These are phyloP conservation scores for Starmerella potacharoeniae DNA, from an alignment of 805 yeast species.

Conservation along the genomic window DNA sequence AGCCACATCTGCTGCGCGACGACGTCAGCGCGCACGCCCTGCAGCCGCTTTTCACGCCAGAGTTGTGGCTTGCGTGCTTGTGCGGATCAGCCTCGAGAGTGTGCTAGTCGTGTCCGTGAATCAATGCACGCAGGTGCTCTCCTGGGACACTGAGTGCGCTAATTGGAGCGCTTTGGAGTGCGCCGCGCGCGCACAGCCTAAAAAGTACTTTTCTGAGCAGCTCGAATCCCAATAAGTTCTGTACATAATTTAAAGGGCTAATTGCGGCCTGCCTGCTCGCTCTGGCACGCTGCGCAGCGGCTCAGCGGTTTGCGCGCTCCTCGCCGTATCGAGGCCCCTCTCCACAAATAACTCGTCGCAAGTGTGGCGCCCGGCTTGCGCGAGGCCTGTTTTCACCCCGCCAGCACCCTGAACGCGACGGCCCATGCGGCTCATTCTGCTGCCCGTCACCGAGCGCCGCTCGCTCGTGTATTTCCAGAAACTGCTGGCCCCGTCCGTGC, in stretches of 20 bases:
- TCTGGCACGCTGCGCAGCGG: too few species aligned
- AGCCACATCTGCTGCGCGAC: not conserved
- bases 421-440: conserved; percentile 47
- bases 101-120: too few species aligned
- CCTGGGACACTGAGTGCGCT: too few species aligned
- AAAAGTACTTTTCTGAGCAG: too few species aligned
- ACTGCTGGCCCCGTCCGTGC: conserved; percentile 31
- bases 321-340: not conserved
- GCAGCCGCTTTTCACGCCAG: not conserved
- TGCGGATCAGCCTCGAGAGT: too few species aligned
- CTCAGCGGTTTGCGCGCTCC: not conserved
- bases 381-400: not conserved
- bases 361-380: not conserved
- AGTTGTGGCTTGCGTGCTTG: not conserved
- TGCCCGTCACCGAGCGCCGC: conserved; percentile 57
- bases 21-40: not conserved
- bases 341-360: not conserved
- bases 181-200: too few species aligned
- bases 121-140: too few species aligned
- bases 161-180: too few species aligned
- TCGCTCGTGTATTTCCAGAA: conserved; percentile 63
- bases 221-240: too few species aligned
- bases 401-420: not conserved
- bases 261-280: too few species aligned
- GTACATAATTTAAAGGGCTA: too few species aligned